Percentiles rank a stretch among this genome's conserved stretches.
Conservation (phyloP, 768 basidiomycete species). For the Amanita pseudoporphyria region DNA sequence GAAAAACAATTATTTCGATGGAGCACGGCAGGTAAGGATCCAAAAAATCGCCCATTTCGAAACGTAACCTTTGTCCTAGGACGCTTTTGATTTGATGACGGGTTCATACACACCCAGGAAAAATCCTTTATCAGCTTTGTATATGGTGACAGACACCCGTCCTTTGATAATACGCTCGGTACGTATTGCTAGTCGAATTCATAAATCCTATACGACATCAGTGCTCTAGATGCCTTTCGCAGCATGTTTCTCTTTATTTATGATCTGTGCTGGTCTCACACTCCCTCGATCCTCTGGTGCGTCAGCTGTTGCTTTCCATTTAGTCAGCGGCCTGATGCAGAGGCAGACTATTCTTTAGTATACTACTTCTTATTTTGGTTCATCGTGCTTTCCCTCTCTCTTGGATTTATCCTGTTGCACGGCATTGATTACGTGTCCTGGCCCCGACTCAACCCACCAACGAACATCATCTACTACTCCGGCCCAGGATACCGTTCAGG, state of each 20-base stretch:
- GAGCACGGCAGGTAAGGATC: slow-evolving; percentile 65
- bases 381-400: slow-evolving; percentile 46
- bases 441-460: slow-evolving; percentile 80
- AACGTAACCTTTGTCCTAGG: slow-evolving; percentile 32
- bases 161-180: slow-evolving; percentile 83
- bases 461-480: slow-evolving; percentile 78
- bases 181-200: slow-evolving; percentile 18
- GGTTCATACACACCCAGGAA: slow-evolving; percentile 84
- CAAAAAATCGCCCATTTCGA: neutral
- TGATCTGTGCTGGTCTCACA: slow-evolving; percentile 81
- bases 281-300: slow-evolving; percentile 81
- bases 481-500: slow-evolving; percentile 83
- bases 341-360: slow-evolving; percentile 72
- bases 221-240: slow-evolving; percentile 71
- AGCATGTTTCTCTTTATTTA: slow-evolving; percentile 72
- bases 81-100: slow-evolving; percentile 91
- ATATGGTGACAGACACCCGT: slow-evolving; percentile 67
- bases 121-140: slow-evolving; percentile 58
- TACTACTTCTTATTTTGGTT: slow-evolving; percentile 86
- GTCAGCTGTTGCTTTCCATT: slow-evolving; percentile 18
- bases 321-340: neutral
- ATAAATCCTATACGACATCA: neutral
- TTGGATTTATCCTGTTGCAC: slow-evolving; percentile 69
- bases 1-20: slow-evolving; percentile 97
- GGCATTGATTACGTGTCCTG: slow-evolving; percentile 94